Percentiles rank a stretch among this genome's conserved stretches.
Evolutionary conservation across 768 basidiomycete genomes (phyloP).

Genomic region (Tylopilus sp.): DNA sequence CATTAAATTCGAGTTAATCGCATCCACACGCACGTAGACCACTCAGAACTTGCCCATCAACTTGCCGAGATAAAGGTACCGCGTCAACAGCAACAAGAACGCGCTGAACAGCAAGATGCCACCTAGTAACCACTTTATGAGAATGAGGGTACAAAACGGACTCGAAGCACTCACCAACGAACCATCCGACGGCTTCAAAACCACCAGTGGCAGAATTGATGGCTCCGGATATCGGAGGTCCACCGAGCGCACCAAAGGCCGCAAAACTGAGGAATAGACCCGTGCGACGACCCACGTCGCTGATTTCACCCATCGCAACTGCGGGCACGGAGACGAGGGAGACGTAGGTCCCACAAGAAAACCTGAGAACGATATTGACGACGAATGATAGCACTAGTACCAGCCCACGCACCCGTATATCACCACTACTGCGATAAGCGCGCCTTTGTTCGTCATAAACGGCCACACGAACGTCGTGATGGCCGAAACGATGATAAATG

Average conservation of each 20-base stretch:
- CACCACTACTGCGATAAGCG: slow-evolving; percentile 51
- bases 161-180: slow-evolving; percentile 34
- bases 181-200: slow-evolving; percentile 37
- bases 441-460: slow-evolving; percentile 42
- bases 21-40: not conserved
- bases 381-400: accelerated
- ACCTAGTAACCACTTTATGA: slow-evolving; percentile 24
- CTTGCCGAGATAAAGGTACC: slow-evolving; percentile 38
- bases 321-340: slow-evolving; percentile 55
- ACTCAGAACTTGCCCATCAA: slow-evolving; percentile 41
- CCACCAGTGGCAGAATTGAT: slow-evolving; percentile 52
- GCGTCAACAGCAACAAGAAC: slow-evolving; percentile 38
- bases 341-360: slow-evolving; percentile 61
- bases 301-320: slow-evolving; percentile 55
- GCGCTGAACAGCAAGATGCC: slow-evolving; percentile 38
- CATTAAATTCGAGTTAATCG: too few relatives aligned
- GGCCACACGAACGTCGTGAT: slow-evolving; percentile 72
- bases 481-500: slow-evolving; percentile 54
- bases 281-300: slow-evolving; percentile 60
- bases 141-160: not conserved
- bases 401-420: slow-evolving; percentile 57
- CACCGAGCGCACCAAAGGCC: slow-evolving; percentile 60
- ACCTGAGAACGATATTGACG: slow-evolving; percentile 31
- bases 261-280: slow-evolving; percentile 64
- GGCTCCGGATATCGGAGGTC: slow-evolving; percentile 73